These are phyloP conservation scores for Apophysomyces sp. DNA, from an alignment of 371 early-diverging fungal genomes.

Conservation along the genomic window DNA sequence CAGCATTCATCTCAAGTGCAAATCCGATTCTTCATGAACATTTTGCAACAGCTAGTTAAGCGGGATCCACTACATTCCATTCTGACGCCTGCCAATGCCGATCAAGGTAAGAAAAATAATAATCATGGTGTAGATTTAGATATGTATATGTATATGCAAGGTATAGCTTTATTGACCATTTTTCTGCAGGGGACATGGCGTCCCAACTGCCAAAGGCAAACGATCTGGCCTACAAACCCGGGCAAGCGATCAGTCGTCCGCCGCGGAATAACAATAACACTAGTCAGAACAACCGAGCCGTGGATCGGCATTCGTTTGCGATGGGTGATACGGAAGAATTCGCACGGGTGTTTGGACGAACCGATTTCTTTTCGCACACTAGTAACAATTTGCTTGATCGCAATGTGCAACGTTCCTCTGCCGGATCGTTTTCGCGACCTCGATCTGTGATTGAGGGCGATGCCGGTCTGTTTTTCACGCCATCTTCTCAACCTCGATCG, in stretches of 20 bases:
- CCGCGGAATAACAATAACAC: slow-evolving; percentile 23
- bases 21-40: slow-evolving; percentile 89
- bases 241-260: slow-evolving; percentile 51
- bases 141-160: background rate
- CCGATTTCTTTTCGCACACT: background rate
- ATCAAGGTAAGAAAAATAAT: slow-evolving; percentile 50
- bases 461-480: slow-evolving; percentile 28
- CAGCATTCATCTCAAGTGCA: slow-evolving; percentile 89
- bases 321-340: slow-evolving; percentile 63
- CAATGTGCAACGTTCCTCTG: background rate
- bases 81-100: slow-evolving; percentile 59
- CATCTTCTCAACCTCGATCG: slow-evolving; percentile 5
- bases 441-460: slow-evolving; percentile 54
- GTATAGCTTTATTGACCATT: background rate
- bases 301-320: slow-evolving; percentile 78
- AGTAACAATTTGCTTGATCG: slow-evolving; percentile 5
- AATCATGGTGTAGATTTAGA: background rate
- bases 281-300: slow-evolving; percentile 23
- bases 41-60: slow-evolving; percentile 85
- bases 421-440: slow-evolving; percentile 20
- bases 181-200: slow-evolving; percentile 47
- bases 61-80: slow-evolving; percentile 59
- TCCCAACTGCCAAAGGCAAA: slow-evolving; percentile 34
- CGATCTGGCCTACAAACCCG: slow-evolving; percentile 59
- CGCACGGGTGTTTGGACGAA: slow-evolving; percentile 40